A percentile compares a stretch with the other conserved stretches of the same genome.
phyloP scores from a whole-genome alignment of 495 filamentous ascomycete genomes.

The Podospora comata region DNA sequence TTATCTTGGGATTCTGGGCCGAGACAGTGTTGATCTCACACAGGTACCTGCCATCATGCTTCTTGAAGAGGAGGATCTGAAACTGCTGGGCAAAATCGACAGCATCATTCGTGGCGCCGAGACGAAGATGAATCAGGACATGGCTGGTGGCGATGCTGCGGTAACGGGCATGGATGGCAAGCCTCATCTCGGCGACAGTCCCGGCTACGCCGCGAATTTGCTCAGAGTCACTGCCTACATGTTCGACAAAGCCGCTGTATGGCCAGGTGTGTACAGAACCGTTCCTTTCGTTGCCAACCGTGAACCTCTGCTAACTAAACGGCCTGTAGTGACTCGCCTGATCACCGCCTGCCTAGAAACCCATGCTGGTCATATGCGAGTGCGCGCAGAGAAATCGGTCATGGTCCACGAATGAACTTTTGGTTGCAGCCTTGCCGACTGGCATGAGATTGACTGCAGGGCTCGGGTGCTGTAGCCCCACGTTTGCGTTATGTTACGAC shows the following conservation, averaged over 20 bases:
- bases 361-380: slow-evolving; percentile 76
- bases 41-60: slow-evolving; percentile 83
- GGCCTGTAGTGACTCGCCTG: slow-evolving; percentile 66
- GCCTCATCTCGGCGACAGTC: slow-evolving; percentile 58
- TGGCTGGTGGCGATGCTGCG: slow-evolving; percentile 30
- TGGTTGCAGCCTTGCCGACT: not conserved
- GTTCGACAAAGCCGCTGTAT: slow-evolving; percentile 84
- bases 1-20: slow-evolving; percentile 82
- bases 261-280: slow-evolving; percentile 64
- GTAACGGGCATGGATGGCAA: slow-evolving; percentile 52
- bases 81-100: slow-evolving; percentile 79
- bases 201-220: slow-evolving; percentile 82
- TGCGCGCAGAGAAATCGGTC: slow-evolving; percentile 64
- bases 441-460: not conserved
- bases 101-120: slow-evolving; percentile 77
- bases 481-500: not conserved
- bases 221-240: slow-evolving; percentile 83
- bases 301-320: slow-evolving; percentile 15
- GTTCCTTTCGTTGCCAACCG: not conserved
- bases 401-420: slow-evolving; percentile 18
- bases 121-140: slow-evolving; percentile 67
- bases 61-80: slow-evolving; percentile 87
- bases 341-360: slow-evolving; percentile 84
- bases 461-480: not conserved
- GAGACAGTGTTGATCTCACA: slow-evolving; percentile 70